Base-by-base conservation (phyloP, 2,329 filamentous ascomycete species). In the Phaeoacremonium minimum region DNA sequence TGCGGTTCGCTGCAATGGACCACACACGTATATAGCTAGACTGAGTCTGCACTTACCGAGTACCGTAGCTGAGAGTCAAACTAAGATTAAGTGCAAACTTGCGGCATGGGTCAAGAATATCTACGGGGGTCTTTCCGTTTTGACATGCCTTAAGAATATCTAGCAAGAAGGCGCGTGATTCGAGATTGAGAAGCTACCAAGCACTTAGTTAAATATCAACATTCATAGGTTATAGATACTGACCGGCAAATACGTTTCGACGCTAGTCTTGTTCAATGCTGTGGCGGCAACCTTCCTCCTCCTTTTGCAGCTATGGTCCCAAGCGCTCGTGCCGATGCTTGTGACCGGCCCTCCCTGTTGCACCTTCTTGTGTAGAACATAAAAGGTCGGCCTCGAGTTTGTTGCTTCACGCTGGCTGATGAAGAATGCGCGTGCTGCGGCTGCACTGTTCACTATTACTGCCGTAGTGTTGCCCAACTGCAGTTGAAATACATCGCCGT, bases 11-110 rank as follows among this genome's bases (percentile, higher is more conserved):
- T n/a, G n/a, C n/a, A n/a, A n/a, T n/a, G n/a, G n/a, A n/a, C n/a
- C n/a, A n/a, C n/a, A n/a, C n/a, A n/a, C n/a, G 22, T 26, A 9
- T 26, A 26, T 26, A 9, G 22, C 22, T 26, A 26, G 22, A 36
- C n/a, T 18, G 33, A 20, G 29, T 35, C 8, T 18, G 34, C 3
- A 36, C 28, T n/a, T 26, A 26, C 0, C 80, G 69, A 0, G 73
- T 71, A 0, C 80, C 81, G 77, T 78, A 85, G 50, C 84, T 84
- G 13, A 84, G 59, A 0, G 80, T 84, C 17, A 84, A 54, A 0
- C 77, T 71, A 4, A 84, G 62, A n/a, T 19, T 30, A 12, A 36
- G 34, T 17, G 34, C 28, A 18, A 36, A 20, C 13, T 29, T 26
- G 13, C 1, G 79, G 76, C 75, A 83, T 78, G 0, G 80, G 78